Conservation (phyloP, 495 filamentous ascomycete species). For the Pseudomonodictys pantanalensis region DNA sequence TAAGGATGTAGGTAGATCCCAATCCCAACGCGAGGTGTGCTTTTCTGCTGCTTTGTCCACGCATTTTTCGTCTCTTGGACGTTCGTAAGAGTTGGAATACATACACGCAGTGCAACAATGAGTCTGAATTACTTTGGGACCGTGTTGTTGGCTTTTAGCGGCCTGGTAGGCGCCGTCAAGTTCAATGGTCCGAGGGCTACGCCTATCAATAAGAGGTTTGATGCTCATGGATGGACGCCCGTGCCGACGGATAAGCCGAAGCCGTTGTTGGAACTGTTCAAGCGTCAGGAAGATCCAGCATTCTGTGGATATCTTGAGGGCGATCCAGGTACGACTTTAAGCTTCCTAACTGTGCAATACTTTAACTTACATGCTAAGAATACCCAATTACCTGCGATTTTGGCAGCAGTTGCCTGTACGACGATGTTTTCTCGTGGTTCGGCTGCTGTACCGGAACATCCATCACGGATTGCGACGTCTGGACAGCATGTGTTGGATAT, state of each 20-base stretch:
- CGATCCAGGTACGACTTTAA: background rate
- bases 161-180: background rate
- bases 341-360: background rate
- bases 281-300: background rate
- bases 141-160: background rate
- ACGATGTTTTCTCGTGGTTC: background rate
- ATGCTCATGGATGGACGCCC: background rate
- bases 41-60: background rate
- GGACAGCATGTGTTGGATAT: constrained; percentile 1
- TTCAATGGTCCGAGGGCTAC: background rate
- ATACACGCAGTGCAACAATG: background rate
- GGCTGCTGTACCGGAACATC: constrained; percentile 1
- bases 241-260: background rate
- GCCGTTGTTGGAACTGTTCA: background rate
- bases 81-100: background rate
- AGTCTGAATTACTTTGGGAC: background rate
- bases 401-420: background rate
- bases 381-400: background rate
- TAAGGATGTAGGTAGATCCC: background rate
- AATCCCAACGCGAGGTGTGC: background rate
- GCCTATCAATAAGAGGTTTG: background rate
- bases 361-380: background rate
- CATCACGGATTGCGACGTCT: background rate
- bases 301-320: background rate
- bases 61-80: background rate